Evolutionary conservation across 306 rosid genomes (phyloP).

Genomic region (Rosa chinensis): DNA sequence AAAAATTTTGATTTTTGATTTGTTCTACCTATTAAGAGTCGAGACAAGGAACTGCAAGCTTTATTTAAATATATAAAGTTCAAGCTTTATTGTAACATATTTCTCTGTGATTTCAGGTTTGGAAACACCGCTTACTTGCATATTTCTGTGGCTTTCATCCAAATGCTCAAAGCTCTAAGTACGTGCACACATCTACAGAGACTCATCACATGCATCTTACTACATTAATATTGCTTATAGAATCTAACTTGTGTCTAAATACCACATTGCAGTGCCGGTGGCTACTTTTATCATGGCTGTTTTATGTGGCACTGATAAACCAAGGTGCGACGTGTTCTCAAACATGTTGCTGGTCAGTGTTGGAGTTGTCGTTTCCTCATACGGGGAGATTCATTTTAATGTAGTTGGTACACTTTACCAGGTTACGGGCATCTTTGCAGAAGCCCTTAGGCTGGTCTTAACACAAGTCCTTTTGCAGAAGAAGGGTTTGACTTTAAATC

Average conservation of each 20-base stretch:
- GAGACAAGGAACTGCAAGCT: not conserved
- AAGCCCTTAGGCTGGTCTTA: constrained; percentile 91
- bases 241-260: constrained; percentile 17
- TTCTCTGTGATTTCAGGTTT: constrained; percentile 56
- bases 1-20: not conserved
- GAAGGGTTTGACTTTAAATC: constrained; percentile 90
- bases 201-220: not conserved
- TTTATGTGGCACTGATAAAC: constrained; percentile 85
- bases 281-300: constrained; percentile 89
- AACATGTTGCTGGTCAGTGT: constrained; percentile 97
- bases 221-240: not conserved
- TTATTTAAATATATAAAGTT: not conserved
- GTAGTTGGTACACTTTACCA: constrained; percentile 89
- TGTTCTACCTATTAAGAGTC: not conserved
- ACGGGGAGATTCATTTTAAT: constrained; percentile 94
- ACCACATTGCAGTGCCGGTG: constrained; percentile 84
- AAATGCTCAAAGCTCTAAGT: constrained; percentile 98
- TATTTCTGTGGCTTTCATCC: constrained; percentile 98
- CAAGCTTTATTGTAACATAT: not conserved
- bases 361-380: constrained; percentile 93
- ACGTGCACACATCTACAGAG: constrained; percentile 26
- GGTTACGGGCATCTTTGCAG: constrained; percentile 92
- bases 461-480: constrained; percentile 96
- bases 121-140: constrained; percentile 96
- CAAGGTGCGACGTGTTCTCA: constrained; percentile 89